Evolutionary conservation across 768 basidiomycete genomes (phyloP), one percentile per base, ranked within the genome.

Genomic region (Psilocybe azurescens): DNA sequence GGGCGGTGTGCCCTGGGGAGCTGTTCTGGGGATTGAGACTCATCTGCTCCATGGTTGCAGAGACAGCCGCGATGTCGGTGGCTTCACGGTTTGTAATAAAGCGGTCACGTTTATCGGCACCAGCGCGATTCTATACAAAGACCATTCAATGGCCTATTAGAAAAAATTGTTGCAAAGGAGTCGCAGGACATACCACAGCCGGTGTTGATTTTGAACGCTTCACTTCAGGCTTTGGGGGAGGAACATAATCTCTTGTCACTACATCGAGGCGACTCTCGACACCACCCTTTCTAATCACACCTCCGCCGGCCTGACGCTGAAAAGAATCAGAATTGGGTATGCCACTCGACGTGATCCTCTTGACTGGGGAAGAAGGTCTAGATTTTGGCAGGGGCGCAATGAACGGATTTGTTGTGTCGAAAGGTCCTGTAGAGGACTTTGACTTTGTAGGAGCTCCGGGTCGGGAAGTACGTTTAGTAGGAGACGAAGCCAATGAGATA

Each of bases 121-220:
- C 78, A 16, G 81, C 78, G 44, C 86, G 83, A 73, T 83, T 81
- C 78, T 80, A 62, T 16, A 59, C 58, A 53, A 20, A n/a, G 47
- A 36, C 48, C 44, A 48, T 16, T 56, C 41, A 44, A 44, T 44
- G 1, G 41, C 41, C 41, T 39, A 44, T 44, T 39, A 39, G 55
- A 62, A 28, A 46, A 44, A 49, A 8, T 58, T 39, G 3, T 32
- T 32, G 3, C 28, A 28, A 56, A 28, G 10, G 59, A 61, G 55
- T 69, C 30, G 32, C 36, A 8, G 10, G 28, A 73, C 79, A 68
- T 53, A 83, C 82, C 53, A 84, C 83, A 29, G 88, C 86, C 5
- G 91, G 89, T 0, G 89, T 91, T 0, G 90, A 92, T 53, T 85
- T 86, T 0, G 91, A 91, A 5, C 91, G 84, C 69, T 90, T 92